A percentile compares a stretch with the other conserved stretches of the same genome.
phyloP scores from a whole-genome alignment of 2,329 filamentous ascomycete genomes.

The Raffaelea albimanens region DNA sequence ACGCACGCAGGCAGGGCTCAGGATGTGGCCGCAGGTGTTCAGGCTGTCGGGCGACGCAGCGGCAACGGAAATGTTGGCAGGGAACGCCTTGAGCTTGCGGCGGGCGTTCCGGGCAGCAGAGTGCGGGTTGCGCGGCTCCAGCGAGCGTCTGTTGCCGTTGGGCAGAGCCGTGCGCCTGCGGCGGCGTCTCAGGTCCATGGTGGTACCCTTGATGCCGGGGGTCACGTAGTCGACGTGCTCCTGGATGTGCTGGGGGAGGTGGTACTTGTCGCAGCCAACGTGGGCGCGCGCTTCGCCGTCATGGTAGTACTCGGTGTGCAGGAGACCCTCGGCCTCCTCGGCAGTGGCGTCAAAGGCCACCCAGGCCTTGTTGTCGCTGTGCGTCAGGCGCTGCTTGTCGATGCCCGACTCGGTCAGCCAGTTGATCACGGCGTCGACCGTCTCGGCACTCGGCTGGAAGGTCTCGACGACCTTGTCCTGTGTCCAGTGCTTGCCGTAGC shows the following conservation, averaged over 20 bases:
- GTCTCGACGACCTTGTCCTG: slow-evolving; percentile 23
- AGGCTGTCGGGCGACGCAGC: slow-evolving; percentile 6
- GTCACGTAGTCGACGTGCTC: slow-evolving; percentile 47
- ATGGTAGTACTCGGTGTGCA: slow-evolving; percentile 12
- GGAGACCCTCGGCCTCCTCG: slow-evolving; percentile 12
- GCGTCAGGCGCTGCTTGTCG: not conserved
- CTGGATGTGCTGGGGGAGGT: slow-evolving; percentile 36
- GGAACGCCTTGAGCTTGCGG: not conserved
- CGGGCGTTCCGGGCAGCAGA: not conserved
- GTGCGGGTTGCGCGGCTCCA: not conserved
- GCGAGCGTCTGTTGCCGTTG: no score
- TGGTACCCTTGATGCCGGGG: slow-evolving; percentile 24
- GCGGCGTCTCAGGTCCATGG: not conserved
- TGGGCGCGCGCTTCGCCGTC: not conserved
- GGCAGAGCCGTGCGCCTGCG: not conserved
- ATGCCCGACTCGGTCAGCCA: slow-evolving; percentile 21
- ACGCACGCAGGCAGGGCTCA: slow-evolving; percentile 45
- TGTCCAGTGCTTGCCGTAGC: slow-evolving; percentile 27
- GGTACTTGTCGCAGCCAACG: slow-evolving; percentile 18
- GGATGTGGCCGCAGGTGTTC: slow-evolving; percentile 36
- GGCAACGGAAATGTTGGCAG: not conserved
- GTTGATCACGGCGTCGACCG: slow-evolving; percentile 19
- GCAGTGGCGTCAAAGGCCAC: slow-evolving; percentile 14
- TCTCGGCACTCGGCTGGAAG: slow-evolving; percentile 23
- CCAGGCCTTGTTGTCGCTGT: slow-evolving; percentile 12